A percentile compares a stretch with the other conserved stretches of the same genome.
Conservation (phyloP, 1,139 yeast species). For the Taiozyma onychis region DNA sequence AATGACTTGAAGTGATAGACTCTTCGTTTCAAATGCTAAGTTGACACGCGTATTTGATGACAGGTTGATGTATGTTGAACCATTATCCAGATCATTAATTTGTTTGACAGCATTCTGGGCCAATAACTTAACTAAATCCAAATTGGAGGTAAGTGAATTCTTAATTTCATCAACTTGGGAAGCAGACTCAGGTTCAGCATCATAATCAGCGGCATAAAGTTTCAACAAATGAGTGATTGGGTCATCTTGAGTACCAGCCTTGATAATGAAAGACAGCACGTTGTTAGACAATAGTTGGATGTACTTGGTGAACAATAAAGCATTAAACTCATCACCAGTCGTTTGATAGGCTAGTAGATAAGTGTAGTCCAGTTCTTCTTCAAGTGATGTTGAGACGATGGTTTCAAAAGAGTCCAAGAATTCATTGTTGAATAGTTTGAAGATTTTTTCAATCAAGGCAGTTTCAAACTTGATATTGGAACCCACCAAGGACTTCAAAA, state of each 20-base stretch:
- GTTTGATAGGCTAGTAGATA: slow-evolving; percentile 22
- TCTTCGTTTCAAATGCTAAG: slow-evolving; percentile 36
- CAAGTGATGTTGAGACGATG: slow-evolving; percentile 12
- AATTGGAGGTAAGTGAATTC: slow-evolving; percentile 7
- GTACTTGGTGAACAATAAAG: slow-evolving; percentile 19
- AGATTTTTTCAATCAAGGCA: slow-evolving; percentile 5
- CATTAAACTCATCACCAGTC: slow-evolving; percentile 20
- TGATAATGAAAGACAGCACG: slow-evolving; percentile 8
- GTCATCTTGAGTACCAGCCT: slow-evolving; percentile 8
- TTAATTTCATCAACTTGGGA: slow-evolving; percentile 11
- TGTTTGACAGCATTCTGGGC: slow-evolving; percentile 27
- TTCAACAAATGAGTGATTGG: slow-evolving; percentile 15
- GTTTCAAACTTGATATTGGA: slow-evolving; percentile 1
- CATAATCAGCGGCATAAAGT: slow-evolving; percentile 13
- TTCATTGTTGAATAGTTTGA: slow-evolving; percentile 9
- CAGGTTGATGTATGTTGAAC: slow-evolving; percentile 34
- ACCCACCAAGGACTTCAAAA: slow-evolving; percentile 16
- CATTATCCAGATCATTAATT: slow-evolving; percentile 35
- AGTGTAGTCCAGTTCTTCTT: slow-evolving; percentile 21
- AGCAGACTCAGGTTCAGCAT: slow-evolving; percentile 13
- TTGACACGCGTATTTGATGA: slow-evolving; percentile 36
- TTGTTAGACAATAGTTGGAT: slow-evolving; percentile 16
- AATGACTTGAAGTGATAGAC: slow-evolving; percentile 38
- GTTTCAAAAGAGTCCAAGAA: slow-evolving; percentile 17
- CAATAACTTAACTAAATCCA: slow-evolving; percentile 24